Evolutionary conservation across 257 asterid species (phyloP), one percentile per base, ranked within the genome.

Genomic region (Penstemon barbatus): DNA sequence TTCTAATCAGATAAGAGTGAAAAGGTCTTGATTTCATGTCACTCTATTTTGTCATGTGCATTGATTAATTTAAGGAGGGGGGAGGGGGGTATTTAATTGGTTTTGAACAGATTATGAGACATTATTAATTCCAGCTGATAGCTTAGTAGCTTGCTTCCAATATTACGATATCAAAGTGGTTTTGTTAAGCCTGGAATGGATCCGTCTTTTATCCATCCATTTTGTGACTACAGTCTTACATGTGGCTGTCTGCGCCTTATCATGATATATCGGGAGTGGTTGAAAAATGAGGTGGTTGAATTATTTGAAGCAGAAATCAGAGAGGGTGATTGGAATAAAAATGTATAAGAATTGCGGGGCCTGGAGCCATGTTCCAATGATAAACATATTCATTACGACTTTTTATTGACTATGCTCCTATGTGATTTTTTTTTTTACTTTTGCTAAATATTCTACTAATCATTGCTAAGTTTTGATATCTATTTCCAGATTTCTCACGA

Each of bases 401-500:
- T 48, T 50, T 41, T 66, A 6, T 61, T 54, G 46, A 49, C 13
- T 5, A 9, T 56, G 51, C 54, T 9, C 36, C 19, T 7, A 9
- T 63, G 51, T 59, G 41, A 4, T 8, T 18, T 66, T 61, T 15
- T 15, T 15, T 63, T 41, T 61, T 33, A 38, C 39, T 56, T 52
- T 45, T 11, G 19, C 43, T 62, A 11, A 19, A 50, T 53, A 46
- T 66, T 57, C 44, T 25, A 25, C 33, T 25, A 25, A 41, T 50
- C 43, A 52, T 69, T 61, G 61, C 76, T 76, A 60, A 73, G 60
- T 57, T 70, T 50, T 77, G 65, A 43, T 42, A 18, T 57, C 56
- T 42, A 41, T 51, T 53, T 33, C 18, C 83, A 91, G 95, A 63
- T 52, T 55, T 64, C 91, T 72, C 85, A 79, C 63, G 96, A 86